Conservation (phyloP, 257 asterid species). For the Osmanthus fragrans region DNA sequence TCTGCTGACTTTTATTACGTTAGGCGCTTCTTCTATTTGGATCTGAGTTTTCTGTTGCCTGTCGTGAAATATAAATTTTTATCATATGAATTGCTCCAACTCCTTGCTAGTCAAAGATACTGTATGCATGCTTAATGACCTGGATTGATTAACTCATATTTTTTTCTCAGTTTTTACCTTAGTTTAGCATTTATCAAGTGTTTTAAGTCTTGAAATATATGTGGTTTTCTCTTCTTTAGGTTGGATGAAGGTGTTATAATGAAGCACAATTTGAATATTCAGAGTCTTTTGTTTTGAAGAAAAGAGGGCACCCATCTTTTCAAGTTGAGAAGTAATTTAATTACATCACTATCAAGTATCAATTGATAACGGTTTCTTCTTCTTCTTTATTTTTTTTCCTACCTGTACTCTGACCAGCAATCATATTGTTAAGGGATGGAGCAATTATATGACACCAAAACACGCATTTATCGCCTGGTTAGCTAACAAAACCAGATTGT, state of each 20-base stretch:
- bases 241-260: background rate
- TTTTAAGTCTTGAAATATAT: background rate
- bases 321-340: background rate
- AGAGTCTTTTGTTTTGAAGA: background rate
- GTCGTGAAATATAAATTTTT: no score
- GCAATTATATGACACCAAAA: no score
- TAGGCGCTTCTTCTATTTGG: no score
- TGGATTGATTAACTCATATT: background rate
- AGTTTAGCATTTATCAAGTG: background rate
- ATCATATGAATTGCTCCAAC: background rate
- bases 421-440: background rate
- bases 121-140: background rate
- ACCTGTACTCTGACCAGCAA: background rate
- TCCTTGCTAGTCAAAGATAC: background rate
- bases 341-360: background rate
- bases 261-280: background rate
- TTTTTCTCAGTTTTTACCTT: background rate
- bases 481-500: no score
- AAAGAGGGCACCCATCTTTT: background rate
- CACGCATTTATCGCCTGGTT: no score
- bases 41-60: no score
- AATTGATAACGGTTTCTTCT: background rate
- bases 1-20: no score
- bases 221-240: background rate
- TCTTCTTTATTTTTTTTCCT: no score